Evolutionary conservation across 2,329 filamentous ascomycete species (phyloP), one percentile per base, ranked within the genome.

Genomic region (Microascus cirrosus): DNA sequence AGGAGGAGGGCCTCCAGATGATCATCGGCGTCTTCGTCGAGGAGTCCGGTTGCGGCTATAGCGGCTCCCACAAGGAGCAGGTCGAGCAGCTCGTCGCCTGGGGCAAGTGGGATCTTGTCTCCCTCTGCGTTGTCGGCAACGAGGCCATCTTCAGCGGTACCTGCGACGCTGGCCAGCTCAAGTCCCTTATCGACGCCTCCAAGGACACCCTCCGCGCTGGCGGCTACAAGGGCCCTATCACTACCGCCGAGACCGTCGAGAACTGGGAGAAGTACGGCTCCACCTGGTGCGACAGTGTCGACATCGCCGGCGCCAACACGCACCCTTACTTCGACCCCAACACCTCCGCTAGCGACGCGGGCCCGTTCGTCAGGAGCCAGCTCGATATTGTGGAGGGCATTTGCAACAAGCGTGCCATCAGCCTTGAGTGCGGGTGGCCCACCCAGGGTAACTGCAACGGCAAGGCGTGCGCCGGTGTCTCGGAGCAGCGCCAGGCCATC

Each of bases 401-500:
- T 65, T 97, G 93, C 82, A 81, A 80, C 69, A 88, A 88, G 77
- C 74, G 82, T 42, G 86, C 85, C 63, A 84, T 90, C 77, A 90
- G 93, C 75, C 79, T 95, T 65, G 93, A 97, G 84, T 89, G 87
- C 59, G 93, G 93, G 67, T 97, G 92, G 91, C 93, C 93, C 63
- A 84, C 77, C 57, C 63, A 69, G 8, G 92, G 92, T 69, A 65
- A 71, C 34, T 72, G 82, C 74, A 93, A 94, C 74, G 90, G 89
- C 60, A 68, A 68, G 22, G 91, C 91, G 59, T 76, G 89, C 65
- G 84, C 92, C 59, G 84, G 88, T 64, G 55, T 64, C 5, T 50
- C 68, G 1, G 77, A 93, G 75, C 93, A 97, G 81, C 74, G 74
- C 55, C 71, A 68, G 51, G 93, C 93, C 65, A 84, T 97, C 70